A percentile compares a stretch with the other conserved stretches of the same genome.
Conservation (phyloP, 179 eudicot species). For the Spinacia oleracea region DNA sequence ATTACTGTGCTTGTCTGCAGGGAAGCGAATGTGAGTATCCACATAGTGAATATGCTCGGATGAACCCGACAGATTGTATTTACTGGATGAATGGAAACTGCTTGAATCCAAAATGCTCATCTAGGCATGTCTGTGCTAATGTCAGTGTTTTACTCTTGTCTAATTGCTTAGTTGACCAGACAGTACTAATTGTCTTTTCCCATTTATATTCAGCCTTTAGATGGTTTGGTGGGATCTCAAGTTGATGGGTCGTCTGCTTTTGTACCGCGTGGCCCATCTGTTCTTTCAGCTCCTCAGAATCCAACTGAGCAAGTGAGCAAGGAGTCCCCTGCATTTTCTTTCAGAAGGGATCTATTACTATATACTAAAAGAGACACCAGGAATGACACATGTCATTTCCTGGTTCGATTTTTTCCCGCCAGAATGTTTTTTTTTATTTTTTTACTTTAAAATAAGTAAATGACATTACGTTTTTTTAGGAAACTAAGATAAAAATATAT, state of each 20-base stretch:
- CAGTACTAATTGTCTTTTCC: slow-evolving; percentile 7
- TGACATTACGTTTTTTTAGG: no score
- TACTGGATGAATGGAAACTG: slow-evolving; percentile 80
- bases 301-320: no score
- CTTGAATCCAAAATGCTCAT: slow-evolving; percentile 75
- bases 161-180: background rate
- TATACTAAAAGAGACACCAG: no score
- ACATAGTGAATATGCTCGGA: slow-evolving; percentile 82
- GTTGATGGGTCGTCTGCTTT: slow-evolving; percentile 33
- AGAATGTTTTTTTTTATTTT: no score
- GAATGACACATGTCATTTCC: no score
- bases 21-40: slow-evolving; percentile 93
- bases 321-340: no score
- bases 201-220: slow-evolving; percentile 74
- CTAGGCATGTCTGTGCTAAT: slow-evolving; percentile 46
- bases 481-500: no score
- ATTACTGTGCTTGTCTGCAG: no score
- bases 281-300: slow-evolving; percentile 39
- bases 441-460: no score
- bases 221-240: slow-evolving; percentile 32
- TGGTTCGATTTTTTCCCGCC: no score
- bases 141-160: background rate
- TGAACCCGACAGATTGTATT: slow-evolving; percentile 86
- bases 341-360: no score
- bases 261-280: slow-evolving; percentile 39